These are phyloP conservation scores for Phialophora verrucosa DNA, from an alignment of 2,329 filamentous ascomycete species.

Conservation along the genomic window DNA sequence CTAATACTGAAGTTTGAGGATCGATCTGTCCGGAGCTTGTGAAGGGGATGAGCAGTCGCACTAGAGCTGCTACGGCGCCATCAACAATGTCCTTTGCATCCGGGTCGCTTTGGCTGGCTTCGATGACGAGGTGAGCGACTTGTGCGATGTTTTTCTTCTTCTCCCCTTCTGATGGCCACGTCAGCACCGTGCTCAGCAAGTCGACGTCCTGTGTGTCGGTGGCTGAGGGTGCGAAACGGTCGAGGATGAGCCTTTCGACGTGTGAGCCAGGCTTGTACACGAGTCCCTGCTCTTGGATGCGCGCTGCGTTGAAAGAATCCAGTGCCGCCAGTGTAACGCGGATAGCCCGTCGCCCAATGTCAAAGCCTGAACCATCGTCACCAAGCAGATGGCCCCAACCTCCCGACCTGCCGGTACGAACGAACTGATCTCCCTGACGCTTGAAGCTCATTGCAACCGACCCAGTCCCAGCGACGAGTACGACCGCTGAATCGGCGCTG, in stretches of 20 bases:
- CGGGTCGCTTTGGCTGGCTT: conserved; percentile 4
- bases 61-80: background rate
- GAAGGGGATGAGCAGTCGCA: conserved; percentile 1
- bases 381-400: conserved; percentile 55
- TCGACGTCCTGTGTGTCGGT: conserved; percentile 4
- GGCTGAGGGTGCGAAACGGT: background rate
- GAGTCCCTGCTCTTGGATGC: background rate
- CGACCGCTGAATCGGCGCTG: conserved; percentile 41
- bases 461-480: conserved; percentile 53
- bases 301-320: conserved; percentile 38
- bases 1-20: conserved; percentile 1
- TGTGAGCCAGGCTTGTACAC: background rate
- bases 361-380: conserved; percentile 53
- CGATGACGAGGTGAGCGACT: conserved; percentile 19
- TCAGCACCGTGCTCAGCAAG: conserved; percentile 14
- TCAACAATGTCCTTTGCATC: conserved; percentile 16
- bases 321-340: conserved; percentile 43
- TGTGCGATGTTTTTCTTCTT: conserved; percentile 20
- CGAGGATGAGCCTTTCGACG: conserved; percentile 1
- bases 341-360: conserved; percentile 48
- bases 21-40: conserved; percentile 6
- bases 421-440: conserved; percentile 34
- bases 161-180: conserved; percentile 1
- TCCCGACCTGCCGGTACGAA: conserved; percentile 46
- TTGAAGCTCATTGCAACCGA: conserved; percentile 52